These are phyloP conservation scores for Persicaria maculosa DNA, from an alignment of 148 eudicot genomes.

Conservation along the genomic window DNA sequence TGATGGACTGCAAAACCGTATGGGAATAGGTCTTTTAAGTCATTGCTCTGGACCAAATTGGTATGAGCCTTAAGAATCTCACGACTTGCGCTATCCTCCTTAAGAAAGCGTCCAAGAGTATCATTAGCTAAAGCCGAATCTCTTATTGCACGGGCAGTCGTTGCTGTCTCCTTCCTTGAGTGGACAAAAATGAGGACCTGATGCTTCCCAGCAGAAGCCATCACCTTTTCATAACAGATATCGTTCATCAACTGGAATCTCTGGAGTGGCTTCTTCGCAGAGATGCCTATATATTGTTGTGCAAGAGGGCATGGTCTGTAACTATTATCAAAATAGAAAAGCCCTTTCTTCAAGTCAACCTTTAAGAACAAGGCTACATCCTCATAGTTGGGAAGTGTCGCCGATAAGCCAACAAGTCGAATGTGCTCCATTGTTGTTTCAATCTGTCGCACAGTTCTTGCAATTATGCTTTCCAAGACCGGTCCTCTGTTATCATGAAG, in stretches of 20 bases:
- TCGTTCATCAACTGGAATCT: constrained; percentile 83
- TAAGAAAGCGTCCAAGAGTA: constrained; percentile 51
- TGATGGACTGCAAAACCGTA: constrained; percentile 75
- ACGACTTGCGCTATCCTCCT: constrained; percentile 74
- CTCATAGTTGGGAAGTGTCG: constrained; percentile 69
- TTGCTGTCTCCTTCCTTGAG: constrained; percentile 75
- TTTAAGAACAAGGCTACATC: constrained; percentile 63
- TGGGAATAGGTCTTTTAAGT: constrained; percentile 67
- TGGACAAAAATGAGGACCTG: constrained; percentile 75
- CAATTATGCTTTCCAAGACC: constrained; percentile 68
- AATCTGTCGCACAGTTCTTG: constrained; percentile 67
- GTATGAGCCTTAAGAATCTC: constrained; percentile 58
- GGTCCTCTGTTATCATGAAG: constrained; percentile 81
- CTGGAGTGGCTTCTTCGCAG: constrained; percentile 65
- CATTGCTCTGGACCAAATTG: constrained; percentile 59
- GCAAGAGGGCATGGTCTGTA: constrained; percentile 77
- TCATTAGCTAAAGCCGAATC: constrained; percentile 73
- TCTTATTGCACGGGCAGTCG: constrained; percentile 74
- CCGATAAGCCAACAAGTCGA: constrained; percentile 66
- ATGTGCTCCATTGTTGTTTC: constrained; percentile 69
- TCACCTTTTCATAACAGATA: constrained; percentile 70
- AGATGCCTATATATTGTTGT: constrained; percentile 68
- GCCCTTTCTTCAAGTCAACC: constrained; percentile 50
- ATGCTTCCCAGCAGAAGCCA: constrained; percentile 58
- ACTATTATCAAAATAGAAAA: constrained; percentile 66